A percentile compares a stretch with the other conserved stretches of the same genome.
Conservation (phyloP, 768 basidiomycete genomes). For the Pulveroboletus ravenelii region DNA sequence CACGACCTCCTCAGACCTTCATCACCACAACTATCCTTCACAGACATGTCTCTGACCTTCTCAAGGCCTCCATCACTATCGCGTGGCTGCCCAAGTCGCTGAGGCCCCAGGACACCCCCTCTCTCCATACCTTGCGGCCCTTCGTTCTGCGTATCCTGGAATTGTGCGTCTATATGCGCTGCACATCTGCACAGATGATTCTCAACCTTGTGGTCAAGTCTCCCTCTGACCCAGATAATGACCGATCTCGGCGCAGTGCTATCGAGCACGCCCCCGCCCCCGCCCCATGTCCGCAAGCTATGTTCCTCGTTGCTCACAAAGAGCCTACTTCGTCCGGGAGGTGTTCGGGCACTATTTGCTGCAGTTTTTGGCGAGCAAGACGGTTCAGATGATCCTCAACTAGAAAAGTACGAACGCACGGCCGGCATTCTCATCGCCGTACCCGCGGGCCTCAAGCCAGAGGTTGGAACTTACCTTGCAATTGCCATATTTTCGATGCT, state of each 20-base stretch:
- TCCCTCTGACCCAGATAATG: constrained; percentile 64
- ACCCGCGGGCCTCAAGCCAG: constrained; percentile 49
- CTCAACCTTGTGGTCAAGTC: constrained; percentile 30
- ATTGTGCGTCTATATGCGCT: constrained; percentile 45
- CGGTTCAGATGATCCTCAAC: constrained; percentile 42
- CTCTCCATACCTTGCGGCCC: constrained; percentile 46
- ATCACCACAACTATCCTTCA: constrained; percentile 57
- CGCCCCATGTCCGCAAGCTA: constrained; percentile 51
- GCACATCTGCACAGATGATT: constrained; percentile 5
- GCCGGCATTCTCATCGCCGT: constrained; percentile 58
- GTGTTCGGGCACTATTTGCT: constrained; percentile 62
- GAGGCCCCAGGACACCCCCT: constrained; percentile 34
- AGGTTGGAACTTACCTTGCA: constrained; percentile 39
- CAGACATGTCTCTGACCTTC: constrained; percentile 53
- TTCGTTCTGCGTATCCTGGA: constrained; percentile 52
- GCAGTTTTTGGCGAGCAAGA: constrained; percentile 68
- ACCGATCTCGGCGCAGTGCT: constrained; percentile 59
- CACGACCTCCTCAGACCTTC: constrained; percentile 49
- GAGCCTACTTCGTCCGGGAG: constrained; percentile 67
- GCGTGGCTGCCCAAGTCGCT: constrained; percentile 69
- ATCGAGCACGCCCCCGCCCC: constrained; percentile 37
- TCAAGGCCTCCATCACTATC: constrained; percentile 56
- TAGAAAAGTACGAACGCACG: constrained; percentile 73
- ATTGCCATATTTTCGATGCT: constrained; percentile 1
- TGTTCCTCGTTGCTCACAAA: constrained; percentile 62